These are phyloP conservation scores for Phallus indusiatus DNA, from an alignment of 768 basidiomycete genomes.

Conservation along the genomic window DNA sequence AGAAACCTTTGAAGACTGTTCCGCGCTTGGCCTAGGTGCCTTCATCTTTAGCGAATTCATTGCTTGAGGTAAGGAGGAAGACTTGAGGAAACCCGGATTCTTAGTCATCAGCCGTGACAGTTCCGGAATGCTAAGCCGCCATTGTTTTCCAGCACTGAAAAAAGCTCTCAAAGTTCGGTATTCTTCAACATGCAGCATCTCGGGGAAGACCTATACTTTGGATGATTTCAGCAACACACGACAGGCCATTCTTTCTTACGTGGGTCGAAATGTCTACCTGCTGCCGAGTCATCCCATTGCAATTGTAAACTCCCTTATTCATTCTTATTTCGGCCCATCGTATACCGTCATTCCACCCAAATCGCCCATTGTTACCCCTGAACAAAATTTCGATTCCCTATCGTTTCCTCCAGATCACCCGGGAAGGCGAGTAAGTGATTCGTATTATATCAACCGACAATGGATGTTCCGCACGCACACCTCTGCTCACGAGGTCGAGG, in stretches of 20 bases:
- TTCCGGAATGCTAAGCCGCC: not conserved
- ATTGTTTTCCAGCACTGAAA: not conserved
- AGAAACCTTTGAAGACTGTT: slow-evolving; percentile 8
- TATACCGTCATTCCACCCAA: slow-evolving; percentile 68
- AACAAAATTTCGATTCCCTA: slow-evolving; percentile 93
- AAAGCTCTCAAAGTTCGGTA: slow-evolving; percentile 1
- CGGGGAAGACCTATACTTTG: slow-evolving; percentile 58
- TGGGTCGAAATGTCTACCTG: slow-evolving; percentile 66
- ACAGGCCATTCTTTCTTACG: slow-evolving; percentile 73
- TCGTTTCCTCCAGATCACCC: slow-evolving; percentile 92
- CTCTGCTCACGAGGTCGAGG: slow-evolving; percentile 95
- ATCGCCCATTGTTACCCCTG: slow-evolving; percentile 83
- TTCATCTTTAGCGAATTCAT: not conserved
- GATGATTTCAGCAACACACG: slow-evolving; percentile 83
- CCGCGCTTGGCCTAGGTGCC: not conserved
- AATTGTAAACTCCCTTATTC: slow-evolving; percentile 76
- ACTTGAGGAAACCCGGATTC: not conserved
- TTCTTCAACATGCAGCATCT: slow-evolving; percentile 25
- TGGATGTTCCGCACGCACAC: slow-evolving; percentile 97
- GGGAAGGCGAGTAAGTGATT: slow-evolving; percentile 81
- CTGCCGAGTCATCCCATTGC: slow-evolving; percentile 74
- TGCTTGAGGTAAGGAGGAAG: not conserved
- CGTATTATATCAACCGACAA: slow-evolving; percentile 88
- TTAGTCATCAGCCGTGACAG: not conserved
- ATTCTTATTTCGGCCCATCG: slow-evolving; percentile 63